Percentiles rank a stretch among this genome's conserved stretches.
Conservation (phyloP, 768 basidiomycete genomes). For the Mycena metata region DNA sequence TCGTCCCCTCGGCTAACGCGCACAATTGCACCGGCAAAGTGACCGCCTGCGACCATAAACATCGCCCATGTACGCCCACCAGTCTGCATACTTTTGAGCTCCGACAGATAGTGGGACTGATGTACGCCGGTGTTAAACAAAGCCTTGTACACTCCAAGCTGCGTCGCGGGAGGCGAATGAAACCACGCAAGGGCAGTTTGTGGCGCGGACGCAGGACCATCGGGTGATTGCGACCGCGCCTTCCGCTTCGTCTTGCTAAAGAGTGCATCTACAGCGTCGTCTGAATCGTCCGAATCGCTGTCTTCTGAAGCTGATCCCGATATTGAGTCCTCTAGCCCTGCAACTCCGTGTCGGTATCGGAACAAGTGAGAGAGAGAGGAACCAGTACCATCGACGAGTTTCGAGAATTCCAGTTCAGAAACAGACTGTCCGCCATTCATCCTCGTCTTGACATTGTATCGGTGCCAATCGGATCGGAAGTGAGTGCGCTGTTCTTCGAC, state of each 20-base stretch:
- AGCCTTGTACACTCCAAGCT: conserved; percentile 89
- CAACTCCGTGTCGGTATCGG: conserved; percentile 6
- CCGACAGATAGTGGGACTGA: conserved; percentile 64
- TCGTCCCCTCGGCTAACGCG: conserved; percentile 73
- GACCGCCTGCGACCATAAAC: conserved; percentile 98
- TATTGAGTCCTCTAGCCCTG: conserved; percentile 87
- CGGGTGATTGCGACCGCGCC: conserved; percentile 62
- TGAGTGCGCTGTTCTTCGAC: conserved; percentile 89
- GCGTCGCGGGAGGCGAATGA: conserved; percentile 87
- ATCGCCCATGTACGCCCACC: conserved; percentile 88
- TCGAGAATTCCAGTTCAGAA: conserved; percentile 77
- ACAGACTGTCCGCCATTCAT: conserved; percentile 74
- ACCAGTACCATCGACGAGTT: conserved; percentile 83
- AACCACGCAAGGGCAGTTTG: conserved; percentile 91
- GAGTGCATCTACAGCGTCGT: conserved; percentile 73
- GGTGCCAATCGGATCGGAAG: conserved; percentile 97
- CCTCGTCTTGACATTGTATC: conserved; percentile 93
- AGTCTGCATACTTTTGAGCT: conserved; percentile 76
- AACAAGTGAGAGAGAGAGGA: not conserved
- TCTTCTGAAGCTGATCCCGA: conserved; percentile 88
- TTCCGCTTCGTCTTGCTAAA: conserved; percentile 70
- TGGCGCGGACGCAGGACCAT: conserved; percentile 47
- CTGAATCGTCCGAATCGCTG: conserved; percentile 64
- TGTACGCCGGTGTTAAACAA: conserved; percentile 67
- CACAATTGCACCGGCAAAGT: conserved; percentile 95